A percentile compares a stretch with the other conserved stretches of the same genome.
These are phyloP conservation scores for Polychytrium aggregatum DNA, from an alignment of 192 early-diverging fungal genomes.

Conservation along the genomic window DNA sequence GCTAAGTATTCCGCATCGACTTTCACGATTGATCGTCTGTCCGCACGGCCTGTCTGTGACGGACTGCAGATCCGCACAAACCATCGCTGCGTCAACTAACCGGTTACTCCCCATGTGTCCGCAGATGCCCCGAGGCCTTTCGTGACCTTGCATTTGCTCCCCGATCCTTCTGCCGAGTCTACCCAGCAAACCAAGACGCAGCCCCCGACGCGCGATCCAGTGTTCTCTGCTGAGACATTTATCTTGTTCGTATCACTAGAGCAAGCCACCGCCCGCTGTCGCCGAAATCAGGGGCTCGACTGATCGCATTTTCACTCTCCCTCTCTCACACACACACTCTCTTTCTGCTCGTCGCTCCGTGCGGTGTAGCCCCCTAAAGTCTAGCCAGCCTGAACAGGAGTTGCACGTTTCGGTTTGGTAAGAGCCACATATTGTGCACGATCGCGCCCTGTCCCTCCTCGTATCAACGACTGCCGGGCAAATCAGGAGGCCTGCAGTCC, in stretches of 20 bases:
- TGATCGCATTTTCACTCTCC: too few relatives aligned
- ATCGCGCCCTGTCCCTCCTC: too few relatives aligned
- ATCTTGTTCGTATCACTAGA: conserved; percentile 3
- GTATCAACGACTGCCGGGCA: too few relatives aligned
- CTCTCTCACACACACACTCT: too few relatives aligned
- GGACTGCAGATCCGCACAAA: too few relatives aligned
- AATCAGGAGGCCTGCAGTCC: too few relatives aligned
- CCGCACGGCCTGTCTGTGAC: neutral
- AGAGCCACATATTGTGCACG: neutral
- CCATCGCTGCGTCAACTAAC: too few relatives aligned
- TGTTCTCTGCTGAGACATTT: conserved; percentile 4
- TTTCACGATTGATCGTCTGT: neutral
- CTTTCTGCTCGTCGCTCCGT: neutral
- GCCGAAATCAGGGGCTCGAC: too few relatives aligned
- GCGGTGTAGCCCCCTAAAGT: neutral
- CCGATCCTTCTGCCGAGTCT: conserved; percentile 11
- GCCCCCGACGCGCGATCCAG: neutral
- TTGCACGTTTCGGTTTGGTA: neutral
- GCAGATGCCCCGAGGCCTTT: conserved; percentile 1
- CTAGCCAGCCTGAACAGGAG: neutral
- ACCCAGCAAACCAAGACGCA: conserved; percentile 7
- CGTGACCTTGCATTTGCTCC: conserved; percentile 11
- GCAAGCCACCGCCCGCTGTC: too few relatives aligned
- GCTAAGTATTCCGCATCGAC: conserved; percentile 5
- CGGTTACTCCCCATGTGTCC: neutral